These are phyloP conservation scores for Phytopythium ostracodes DNA, from an alignment of 352 stramenopile genomes.

Conservation along the genomic window DNA sequence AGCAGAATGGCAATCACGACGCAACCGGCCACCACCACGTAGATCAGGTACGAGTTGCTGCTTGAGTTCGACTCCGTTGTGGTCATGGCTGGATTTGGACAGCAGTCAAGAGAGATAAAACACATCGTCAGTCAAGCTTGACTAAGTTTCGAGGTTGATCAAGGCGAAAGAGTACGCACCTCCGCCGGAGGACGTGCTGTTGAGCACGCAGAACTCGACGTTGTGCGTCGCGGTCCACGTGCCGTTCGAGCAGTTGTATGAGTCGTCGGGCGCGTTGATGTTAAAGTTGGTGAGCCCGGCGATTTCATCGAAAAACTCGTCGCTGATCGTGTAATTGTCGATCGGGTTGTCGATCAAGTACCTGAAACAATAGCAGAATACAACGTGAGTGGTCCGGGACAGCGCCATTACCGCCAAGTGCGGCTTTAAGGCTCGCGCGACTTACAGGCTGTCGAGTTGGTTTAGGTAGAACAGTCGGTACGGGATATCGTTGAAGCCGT, in stretches of 20 bases:
- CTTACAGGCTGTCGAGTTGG: conserved; percentile 33
- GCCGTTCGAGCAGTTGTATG: conserved; percentile 34
- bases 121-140: background rate
- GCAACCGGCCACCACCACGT: conserved; percentile 33
- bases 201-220: conserved; percentile 36
- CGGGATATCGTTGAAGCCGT: conserved; percentile 31
- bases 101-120: background rate
- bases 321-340: conserved; percentile 39
- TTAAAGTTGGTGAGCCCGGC: conserved; percentile 41
- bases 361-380: conserved; percentile 1
- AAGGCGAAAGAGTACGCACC: background rate
- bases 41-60: conserved; percentile 39
- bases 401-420: background rate
- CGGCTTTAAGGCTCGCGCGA: background rate
- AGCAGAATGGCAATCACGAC: conserved; percentile 44
- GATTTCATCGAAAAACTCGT: conserved; percentile 33
- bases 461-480: conserved; percentile 46
- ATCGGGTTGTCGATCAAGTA: conserved; percentile 43
- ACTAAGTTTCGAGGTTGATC: background rate
- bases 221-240: conserved; percentile 30
- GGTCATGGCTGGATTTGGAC: conserved; percentile 8
- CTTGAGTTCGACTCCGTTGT: conserved; percentile 20
- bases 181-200: conserved; percentile 10
- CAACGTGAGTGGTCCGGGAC: background rate
- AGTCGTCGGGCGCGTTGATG: conserved; percentile 22